These are phyloP conservation scores for Psilocybe tampanensis DNA, from an alignment of 768 basidiomycete genomes.

Conservation along the genomic window DNA sequence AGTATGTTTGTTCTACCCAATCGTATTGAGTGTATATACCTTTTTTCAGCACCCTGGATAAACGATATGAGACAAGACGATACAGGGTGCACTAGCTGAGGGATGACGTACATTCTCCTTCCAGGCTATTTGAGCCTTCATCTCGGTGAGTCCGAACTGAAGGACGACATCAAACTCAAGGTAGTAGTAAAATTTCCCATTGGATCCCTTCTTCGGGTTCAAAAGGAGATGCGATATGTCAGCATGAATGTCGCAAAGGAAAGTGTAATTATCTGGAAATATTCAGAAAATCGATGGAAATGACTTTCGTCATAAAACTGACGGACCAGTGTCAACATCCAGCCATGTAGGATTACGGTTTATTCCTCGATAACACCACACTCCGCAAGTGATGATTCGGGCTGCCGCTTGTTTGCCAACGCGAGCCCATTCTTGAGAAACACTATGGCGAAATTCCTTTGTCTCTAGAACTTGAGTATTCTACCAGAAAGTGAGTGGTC, in stretches of 20 bases:
- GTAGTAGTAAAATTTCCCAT: constrained; percentile 21
- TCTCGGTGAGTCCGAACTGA: constrained; percentile 51
- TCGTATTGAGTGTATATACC: too few relatives aligned
- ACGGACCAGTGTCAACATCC: too few relatives aligned
- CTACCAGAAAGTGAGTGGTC: constrained; percentile 22
- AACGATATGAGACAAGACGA: too few relatives aligned
- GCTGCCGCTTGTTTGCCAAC: constrained; percentile 10
- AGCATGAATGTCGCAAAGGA: constrained; percentile 9
- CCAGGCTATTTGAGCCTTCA: constrained; percentile 54
- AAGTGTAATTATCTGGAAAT: constrained; percentile 2
- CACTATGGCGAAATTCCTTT: constrained; percentile 37
- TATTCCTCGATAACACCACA: constrained; percentile 23
- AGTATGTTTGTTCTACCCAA: too few relatives aligned
- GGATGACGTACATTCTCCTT: constrained; percentile 43
- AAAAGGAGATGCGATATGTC: constrained; percentile 10
- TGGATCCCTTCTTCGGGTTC: neutral
- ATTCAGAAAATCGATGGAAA: too few relatives aligned
- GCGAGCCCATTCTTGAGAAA: constrained; percentile 16
- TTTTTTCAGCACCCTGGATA: too few relatives aligned
- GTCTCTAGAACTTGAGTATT: constrained; percentile 37
- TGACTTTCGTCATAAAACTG: too few relatives aligned
- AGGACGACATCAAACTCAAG: constrained; percentile 40
- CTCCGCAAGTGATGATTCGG: constrained; percentile 5
- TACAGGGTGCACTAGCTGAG: too few relatives aligned
- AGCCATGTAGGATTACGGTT: constrained; percentile 13